phyloP scores from a whole-genome alignment of 1,284 basidiomycete species.

The Vanrija humicola region DNA sequence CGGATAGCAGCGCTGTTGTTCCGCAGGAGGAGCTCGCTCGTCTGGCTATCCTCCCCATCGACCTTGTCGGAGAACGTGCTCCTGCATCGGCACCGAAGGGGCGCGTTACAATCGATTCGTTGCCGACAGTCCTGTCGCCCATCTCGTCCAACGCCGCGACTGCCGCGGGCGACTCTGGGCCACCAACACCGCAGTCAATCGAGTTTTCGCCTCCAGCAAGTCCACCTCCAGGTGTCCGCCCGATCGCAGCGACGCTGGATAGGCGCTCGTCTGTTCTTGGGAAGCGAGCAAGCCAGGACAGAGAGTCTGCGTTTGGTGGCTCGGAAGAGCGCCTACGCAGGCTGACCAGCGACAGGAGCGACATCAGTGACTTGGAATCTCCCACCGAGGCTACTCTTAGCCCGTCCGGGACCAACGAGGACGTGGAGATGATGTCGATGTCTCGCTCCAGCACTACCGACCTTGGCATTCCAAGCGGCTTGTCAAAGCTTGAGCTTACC shows the following conservation, averaged over 20 bases:
- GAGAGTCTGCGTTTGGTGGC: slow-evolving; percentile 32
- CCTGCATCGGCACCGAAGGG: slow-evolving; percentile 6
- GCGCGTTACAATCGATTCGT: slow-evolving; percentile 10
- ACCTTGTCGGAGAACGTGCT: slow-evolving; percentile 15
- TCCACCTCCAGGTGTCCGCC: not conserved
- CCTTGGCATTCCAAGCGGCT: too few species aligned
- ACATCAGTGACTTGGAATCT: slow-evolving; percentile 13
- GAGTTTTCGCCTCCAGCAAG: slow-evolving; percentile 2
- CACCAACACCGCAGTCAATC: slow-evolving; percentile 3
- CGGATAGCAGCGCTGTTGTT: slow-evolving; percentile 34
- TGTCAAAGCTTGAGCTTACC: slow-evolving; percentile 11
- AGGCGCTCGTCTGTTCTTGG: slow-evolving; percentile 27
- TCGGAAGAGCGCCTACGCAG: slow-evolving; percentile 20
- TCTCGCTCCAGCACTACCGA: not conserved
- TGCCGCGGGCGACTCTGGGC: slow-evolving; percentile 13
- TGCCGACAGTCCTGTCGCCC: slow-evolving; percentile 8
- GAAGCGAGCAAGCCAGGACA: slow-evolving; percentile 40
- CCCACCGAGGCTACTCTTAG: not conserved
- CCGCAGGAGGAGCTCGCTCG: slow-evolving; percentile 47
- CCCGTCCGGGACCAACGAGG: not conserved
- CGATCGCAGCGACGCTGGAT: too few species aligned
- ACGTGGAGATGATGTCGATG: slow-evolving; percentile 1
- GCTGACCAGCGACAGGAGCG: not conserved
- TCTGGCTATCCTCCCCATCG: slow-evolving; percentile 37
- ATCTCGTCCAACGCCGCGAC: slow-evolving; percentile 23